These are phyloP conservation scores for Penicillium olsonii DNA, from an alignment of 2,329 filamentous ascomycete species.

Conservation along the genomic window DNA sequence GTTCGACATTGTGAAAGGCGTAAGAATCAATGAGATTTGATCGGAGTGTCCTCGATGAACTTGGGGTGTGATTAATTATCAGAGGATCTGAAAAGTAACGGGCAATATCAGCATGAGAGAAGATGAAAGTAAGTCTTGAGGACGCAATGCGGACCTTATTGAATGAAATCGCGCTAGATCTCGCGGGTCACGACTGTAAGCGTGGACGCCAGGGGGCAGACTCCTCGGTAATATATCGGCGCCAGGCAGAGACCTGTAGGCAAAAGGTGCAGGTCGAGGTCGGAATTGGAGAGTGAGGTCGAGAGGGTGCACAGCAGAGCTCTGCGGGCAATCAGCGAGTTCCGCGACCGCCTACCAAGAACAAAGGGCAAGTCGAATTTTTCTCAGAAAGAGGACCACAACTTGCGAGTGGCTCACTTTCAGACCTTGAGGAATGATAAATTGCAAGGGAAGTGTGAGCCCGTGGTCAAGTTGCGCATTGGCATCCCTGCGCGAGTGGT, in stretches of 20 bases:
- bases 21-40: not conserved
- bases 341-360: slow-evolving; percentile 9
- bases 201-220: not conserved
- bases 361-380: not conserved
- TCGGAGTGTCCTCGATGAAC: not conserved
- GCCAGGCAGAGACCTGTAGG: not conserved
- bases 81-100: not conserved
- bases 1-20: slow-evolving; percentile 41
- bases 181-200: not conserved
- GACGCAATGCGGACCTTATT: slow-evolving; percentile 2
- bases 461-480: slow-evolving; percentile 4
- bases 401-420: not conserved
- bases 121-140: not conserved
- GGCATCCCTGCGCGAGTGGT: slow-evolving; percentile 7
- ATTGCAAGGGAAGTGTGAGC: slow-evolving; percentile 1
- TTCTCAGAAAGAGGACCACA: not conserved
- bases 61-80: not conserved
- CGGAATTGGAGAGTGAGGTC: not conserved
- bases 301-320: slow-evolving; percentile 6
- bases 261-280: not conserved
- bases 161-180: slow-evolving; percentile 3
- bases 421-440: not conserved
- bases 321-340: slow-evolving; percentile 17
- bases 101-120: not conserved
- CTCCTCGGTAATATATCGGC: not conserved